These are phyloP conservation scores for Rossbeevera mucosa DNA, from an alignment of 768 basidiomycete species.

Conservation along the genomic window DNA sequence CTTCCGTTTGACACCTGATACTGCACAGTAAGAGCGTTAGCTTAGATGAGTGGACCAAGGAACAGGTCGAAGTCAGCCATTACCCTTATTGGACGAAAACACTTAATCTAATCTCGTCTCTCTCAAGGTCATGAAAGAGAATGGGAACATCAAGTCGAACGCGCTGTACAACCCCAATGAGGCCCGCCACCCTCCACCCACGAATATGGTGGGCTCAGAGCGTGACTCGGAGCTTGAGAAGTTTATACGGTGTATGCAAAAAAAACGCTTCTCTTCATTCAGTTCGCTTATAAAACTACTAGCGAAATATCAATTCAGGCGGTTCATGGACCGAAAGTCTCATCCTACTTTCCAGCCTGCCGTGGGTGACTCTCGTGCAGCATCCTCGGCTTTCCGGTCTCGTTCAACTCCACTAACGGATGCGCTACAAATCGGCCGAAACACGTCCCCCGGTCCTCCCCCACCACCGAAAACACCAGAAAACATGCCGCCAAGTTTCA, in stretches of 20 bases:
- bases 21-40: conserved; percentile 77
- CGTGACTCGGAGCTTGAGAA: conserved; percentile 88
- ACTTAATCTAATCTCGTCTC: conserved; percentile 12
- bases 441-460: conserved; percentile 21
- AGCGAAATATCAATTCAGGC: conserved; percentile 81
- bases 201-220: conserved; percentile 71
- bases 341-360: conserved; percentile 33
- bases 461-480: conserved; percentile 27
- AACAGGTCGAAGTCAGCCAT: conserved; percentile 74
- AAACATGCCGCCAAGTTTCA: conserved; percentile 21
- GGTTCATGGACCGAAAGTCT: conserved; percentile 51
- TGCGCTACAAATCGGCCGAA: conserved; percentile 10
- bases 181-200: conserved; percentile 72
- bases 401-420: conserved; percentile 16
- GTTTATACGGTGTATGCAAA: conserved; percentile 72
- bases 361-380: conserved; percentile 38
- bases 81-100: conserved; percentile 4
- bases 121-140: conserved; percentile 66
- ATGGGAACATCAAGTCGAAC: conserved; percentile 82
- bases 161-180: conserved; percentile 80
- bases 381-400: conserved; percentile 21
- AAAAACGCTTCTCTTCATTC: background rate
- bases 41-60: conserved; percentile 82
- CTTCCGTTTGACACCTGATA: conserved; percentile 4
- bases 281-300: background rate